These are phyloP conservation scores for Pythium rhizo-oryzae DNA, from an alignment of 352 stramenopile species.

Conservation along the genomic window DNA sequence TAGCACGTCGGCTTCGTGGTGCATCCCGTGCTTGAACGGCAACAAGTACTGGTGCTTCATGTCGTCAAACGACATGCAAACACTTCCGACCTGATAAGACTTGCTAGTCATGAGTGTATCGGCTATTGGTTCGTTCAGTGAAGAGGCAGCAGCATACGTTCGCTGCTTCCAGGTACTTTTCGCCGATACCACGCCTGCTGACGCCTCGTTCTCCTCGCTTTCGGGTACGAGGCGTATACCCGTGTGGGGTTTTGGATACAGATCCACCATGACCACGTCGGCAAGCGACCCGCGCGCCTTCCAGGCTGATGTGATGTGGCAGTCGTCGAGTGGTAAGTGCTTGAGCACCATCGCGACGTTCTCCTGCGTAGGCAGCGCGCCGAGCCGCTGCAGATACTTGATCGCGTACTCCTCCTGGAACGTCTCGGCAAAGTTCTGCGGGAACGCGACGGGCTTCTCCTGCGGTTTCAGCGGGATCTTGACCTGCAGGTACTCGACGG, in stretches of 20 bases:
- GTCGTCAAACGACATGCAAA: constrained; percentile 71
- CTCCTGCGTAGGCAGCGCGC: constrained; percentile 43
- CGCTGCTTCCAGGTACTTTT: not conserved
- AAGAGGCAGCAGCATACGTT: not conserved
- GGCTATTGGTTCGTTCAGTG: not conserved
- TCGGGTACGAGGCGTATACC: constrained; percentile 5
- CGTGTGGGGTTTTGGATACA: constrained; percentile 38
- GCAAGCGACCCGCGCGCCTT: constrained; percentile 56
- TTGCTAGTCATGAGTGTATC: constrained; percentile 19
- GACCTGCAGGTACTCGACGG: constrained; percentile 53
- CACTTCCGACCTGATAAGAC: constrained; percentile 46
- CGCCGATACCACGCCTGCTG: not conserved
- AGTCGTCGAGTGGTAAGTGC: constrained; percentile 66
- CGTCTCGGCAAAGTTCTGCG: constrained; percentile 43
- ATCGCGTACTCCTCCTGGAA: constrained; percentile 72
- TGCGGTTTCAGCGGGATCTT: constrained; percentile 59
- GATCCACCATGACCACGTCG: constrained; percentile 56
- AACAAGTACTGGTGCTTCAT: constrained; percentile 74
- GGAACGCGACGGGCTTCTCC: constrained; percentile 45
- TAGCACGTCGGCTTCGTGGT: constrained; percentile 47
- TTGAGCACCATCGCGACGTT: constrained; percentile 70
- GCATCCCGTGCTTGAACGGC: constrained; percentile 56
- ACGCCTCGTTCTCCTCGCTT: not conserved
- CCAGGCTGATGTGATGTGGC: constrained; percentile 58
- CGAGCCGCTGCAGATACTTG: constrained; percentile 70